Percentiles rank a stretch among this genome's conserved stretches.
Conservation (phyloP, 345 rosid species). For the Nasturtium officinale region DNA sequence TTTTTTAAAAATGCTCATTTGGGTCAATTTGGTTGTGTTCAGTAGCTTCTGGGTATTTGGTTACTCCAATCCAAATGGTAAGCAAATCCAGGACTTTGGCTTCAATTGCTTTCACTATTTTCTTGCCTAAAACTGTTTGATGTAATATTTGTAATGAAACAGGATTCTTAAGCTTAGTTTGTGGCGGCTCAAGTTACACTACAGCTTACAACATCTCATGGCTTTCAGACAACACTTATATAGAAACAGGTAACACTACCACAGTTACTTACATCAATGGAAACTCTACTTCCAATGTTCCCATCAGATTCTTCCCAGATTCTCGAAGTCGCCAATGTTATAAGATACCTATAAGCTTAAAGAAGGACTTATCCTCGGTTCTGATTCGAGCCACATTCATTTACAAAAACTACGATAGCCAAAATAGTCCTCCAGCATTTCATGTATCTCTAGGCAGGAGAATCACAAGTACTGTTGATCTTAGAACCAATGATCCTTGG, state of each 20-base stretch:
- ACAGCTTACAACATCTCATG: constrained; percentile 65
- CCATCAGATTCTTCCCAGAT: constrained; percentile 72
- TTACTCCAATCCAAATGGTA: constrained; percentile 72
- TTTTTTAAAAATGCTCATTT: constrained; percentile 47
- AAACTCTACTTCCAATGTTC: constrained; percentile 40
- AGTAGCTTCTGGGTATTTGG: constrained; percentile 42
- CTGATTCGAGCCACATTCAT: constrained; percentile 73
- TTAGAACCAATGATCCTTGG: constrained; percentile 72
- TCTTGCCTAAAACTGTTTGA: constrained; percentile 13
- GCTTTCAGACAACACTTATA: constrained; percentile 60
- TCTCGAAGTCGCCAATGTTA: constrained; percentile 55
- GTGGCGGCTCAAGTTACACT: constrained; percentile 63
- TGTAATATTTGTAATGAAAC: constrained; percentile 29
- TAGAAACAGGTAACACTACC: constrained; percentile 52
- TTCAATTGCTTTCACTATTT: background rate
- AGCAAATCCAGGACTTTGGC: background rate
- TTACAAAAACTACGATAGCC: constrained; percentile 77
- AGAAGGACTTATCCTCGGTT: constrained; percentile 55
- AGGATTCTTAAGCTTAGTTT: constrained; percentile 87
- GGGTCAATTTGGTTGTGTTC: constrained; percentile 49
- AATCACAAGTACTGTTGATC: constrained; percentile 58
- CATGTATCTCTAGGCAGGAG: constrained; percentile 73
- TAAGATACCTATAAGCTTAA: constrained; percentile 51
- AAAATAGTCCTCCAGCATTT: constrained; percentile 67
- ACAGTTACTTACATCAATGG: constrained; percentile 45